Conservation (phyloP, 148 eudicot genomes). For the Drosera capensis region DNA sequence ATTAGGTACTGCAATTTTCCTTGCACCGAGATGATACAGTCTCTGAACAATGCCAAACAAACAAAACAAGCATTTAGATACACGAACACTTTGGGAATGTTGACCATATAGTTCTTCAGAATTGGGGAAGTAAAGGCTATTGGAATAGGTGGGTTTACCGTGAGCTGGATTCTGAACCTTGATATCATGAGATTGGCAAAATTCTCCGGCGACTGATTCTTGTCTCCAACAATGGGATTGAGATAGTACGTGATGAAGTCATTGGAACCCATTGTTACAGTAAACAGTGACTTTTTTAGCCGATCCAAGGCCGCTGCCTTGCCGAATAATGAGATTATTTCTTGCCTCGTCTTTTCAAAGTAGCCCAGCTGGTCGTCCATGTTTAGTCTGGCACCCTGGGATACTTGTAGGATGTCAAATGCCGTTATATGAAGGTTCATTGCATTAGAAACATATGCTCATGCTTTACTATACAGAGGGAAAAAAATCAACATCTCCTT, state of each 20-base stretch:
- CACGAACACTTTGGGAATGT: not conserved
- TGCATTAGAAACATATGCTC: not conserved
- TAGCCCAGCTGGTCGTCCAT: slow-evolving; percentile 75
- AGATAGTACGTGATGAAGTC: slow-evolving; percentile 89
- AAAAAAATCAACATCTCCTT: too few species aligned
- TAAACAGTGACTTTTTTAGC: slow-evolving; percentile 35
- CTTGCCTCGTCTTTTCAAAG: slow-evolving; percentile 68
- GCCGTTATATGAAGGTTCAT: not conserved
- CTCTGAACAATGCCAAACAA: slow-evolving; percentile 26
- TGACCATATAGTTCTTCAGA: not conserved
- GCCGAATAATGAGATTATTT: slow-evolving; percentile 42
- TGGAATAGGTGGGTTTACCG: slow-evolving; percentile 20
- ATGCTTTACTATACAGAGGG: not conserved
- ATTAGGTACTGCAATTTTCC: slow-evolving; percentile 55
- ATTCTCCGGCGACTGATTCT: slow-evolving; percentile 29
- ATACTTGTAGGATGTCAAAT: too few species aligned
- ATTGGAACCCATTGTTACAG: slow-evolving; percentile 75
- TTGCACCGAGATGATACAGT: slow-evolving; percentile 63
- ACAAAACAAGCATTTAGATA: not conserved
- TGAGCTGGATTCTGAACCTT: slow-evolving; percentile 44
- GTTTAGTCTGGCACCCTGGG: slow-evolving; percentile 56
- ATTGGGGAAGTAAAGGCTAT: not conserved
- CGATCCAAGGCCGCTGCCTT: slow-evolving; percentile 27
- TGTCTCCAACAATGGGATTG: slow-evolving; percentile 38
- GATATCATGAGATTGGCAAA: slow-evolving; percentile 46